Percentiles rank a stretch among this genome's conserved stretches.
Evolutionary conservation across 2,329 filamentous ascomycete genomes (phyloP).

Genomic region (Cladophialophora immunda): DNA sequence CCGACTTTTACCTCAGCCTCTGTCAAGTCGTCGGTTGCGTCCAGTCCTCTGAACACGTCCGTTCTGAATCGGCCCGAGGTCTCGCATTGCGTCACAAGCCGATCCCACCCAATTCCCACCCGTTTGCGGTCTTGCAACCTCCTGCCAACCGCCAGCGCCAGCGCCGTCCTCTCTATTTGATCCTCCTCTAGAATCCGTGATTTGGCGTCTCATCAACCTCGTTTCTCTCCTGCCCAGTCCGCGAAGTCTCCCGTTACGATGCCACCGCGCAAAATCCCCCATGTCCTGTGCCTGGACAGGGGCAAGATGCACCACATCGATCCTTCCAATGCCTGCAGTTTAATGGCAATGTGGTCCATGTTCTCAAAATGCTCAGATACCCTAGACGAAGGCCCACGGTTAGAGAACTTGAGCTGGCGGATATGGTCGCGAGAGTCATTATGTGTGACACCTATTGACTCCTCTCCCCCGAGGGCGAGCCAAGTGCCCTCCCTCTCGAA

Average conservation of each 20-base stretch:
- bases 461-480: slow-evolving; percentile 48
- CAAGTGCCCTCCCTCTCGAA: slow-evolving; percentile 76
- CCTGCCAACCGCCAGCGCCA: slow-evolving; percentile 12
- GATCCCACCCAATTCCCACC: slow-evolving; percentile 26
- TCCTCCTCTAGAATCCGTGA: slow-evolving; percentile 8
- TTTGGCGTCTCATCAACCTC: slow-evolving; percentile 15
- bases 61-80: slow-evolving; percentile 30
- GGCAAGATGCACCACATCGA: slow-evolving; percentile 94
- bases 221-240: background rate
- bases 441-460: slow-evolving; percentile 66
- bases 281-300: slow-evolving; percentile 86
- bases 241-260: slow-evolving; percentile 59
- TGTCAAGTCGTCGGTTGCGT: slow-evolving; percentile 3
- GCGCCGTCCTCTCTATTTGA: slow-evolving; percentile 5
- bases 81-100: slow-evolving; percentile 37
- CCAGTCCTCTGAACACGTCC: slow-evolving; percentile 25
- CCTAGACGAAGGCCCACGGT: slow-evolving; percentile 86
- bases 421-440: slow-evolving; percentile 94
- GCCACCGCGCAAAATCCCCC: slow-evolving; percentile 81
- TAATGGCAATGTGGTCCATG: slow-evolving; percentile 97
- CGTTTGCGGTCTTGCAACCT: slow-evolving; percentile 21
- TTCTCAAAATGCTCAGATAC: slow-evolving; percentile 95
- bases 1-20: slow-evolving; percentile 1
- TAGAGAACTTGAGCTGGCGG: slow-evolving; percentile 96
- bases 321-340: slow-evolving; percentile 87